Evolutionary conservation across 1,139 yeast genomes (phyloP).

Genomic region (Zygosaccharomyces sapae): DNA sequence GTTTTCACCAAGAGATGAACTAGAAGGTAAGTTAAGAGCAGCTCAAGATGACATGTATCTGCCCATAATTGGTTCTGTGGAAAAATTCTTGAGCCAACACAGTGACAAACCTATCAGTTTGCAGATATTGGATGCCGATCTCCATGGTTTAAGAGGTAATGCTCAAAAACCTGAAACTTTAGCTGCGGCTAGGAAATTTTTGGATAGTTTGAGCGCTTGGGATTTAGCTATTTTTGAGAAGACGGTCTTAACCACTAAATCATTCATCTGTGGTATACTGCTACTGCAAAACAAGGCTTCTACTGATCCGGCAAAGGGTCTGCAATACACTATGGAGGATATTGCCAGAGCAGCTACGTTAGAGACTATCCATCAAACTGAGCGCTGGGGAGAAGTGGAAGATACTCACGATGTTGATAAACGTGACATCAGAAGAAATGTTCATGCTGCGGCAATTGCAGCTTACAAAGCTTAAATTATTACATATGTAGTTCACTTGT

Average conservation of each 20-base stretch:
- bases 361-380: slow-evolving; percentile 80
- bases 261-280: slow-evolving; percentile 69
- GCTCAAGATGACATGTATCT: slow-evolving; percentile 73
- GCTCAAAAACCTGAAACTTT: slow-evolving; percentile 59
- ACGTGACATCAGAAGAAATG: slow-evolving; percentile 77
- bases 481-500: background rate
- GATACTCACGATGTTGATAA: slow-evolving; percentile 96
- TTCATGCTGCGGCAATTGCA: slow-evolving; percentile 73
- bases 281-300: slow-evolving; percentile 34
- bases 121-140: slow-evolving; percentile 70
- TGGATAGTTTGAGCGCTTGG: slow-evolving; percentile 60
- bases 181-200: slow-evolving; percentile 60
- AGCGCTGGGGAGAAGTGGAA: slow-evolving; percentile 96
- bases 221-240: slow-evolving; percentile 85
- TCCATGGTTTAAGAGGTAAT: slow-evolving; percentile 77
- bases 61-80: slow-evolving; percentile 68
- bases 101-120: slow-evolving; percentile 41
- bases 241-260: slow-evolving; percentile 78
- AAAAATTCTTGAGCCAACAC: slow-evolving; percentile 52
- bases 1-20: slow-evolving; percentile 76
- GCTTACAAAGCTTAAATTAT: slow-evolving; percentile 35
- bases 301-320: slow-evolving; percentile 25
- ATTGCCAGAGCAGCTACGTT: slow-evolving; percentile 73
- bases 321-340: slow-evolving; percentile 52
- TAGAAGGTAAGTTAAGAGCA: slow-evolving; percentile 71